Evolutionary conservation across 768 basidiomycete genomes (phyloP).

Genomic region (Holtermannia corniformis): DNA sequence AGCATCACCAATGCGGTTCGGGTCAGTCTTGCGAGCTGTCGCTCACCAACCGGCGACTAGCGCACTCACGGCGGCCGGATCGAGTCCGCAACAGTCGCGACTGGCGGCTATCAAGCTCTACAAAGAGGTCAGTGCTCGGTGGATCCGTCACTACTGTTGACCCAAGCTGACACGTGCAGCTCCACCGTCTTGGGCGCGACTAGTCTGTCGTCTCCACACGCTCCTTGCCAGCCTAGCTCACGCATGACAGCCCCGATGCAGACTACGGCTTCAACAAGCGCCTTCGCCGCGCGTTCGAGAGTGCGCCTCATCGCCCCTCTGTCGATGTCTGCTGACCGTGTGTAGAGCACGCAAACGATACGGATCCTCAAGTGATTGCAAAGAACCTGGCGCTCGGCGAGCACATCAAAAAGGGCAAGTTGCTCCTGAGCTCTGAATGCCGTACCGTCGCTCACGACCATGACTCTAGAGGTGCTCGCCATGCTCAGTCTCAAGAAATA

Average conservation of each 20-base stretch:
- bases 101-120: constrained; percentile 38
- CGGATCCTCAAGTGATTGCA: constrained; percentile 30
- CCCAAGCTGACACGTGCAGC: constrained; percentile 9
- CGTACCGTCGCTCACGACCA: background rate
- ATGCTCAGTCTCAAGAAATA: constrained; percentile 40
- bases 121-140: constrained; percentile 30
- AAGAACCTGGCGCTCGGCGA: constrained; percentile 38
- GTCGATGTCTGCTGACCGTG: background rate
- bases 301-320: constrained; percentile 12
- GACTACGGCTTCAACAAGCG: constrained; percentile 38
- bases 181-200: constrained; percentile 35
- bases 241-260: constrained; percentile 33
- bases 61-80: background rate
- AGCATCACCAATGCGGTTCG: no score
- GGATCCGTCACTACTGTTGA: no score
- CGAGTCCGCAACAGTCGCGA: constrained; percentile 1
- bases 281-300: constrained; percentile 38
- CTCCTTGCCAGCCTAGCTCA: background rate
- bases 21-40: no score
- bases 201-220: constrained; percentile 20
- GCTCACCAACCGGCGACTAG: no score
- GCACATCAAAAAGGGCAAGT: constrained; percentile 41
- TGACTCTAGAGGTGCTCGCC: constrained; percentile 35
- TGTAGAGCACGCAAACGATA: constrained; percentile 35
- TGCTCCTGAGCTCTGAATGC: background rate